phyloP scores from a whole-genome alignment of 148 eudicot genomes.

The Dysphania ambrosioides region DNA sequence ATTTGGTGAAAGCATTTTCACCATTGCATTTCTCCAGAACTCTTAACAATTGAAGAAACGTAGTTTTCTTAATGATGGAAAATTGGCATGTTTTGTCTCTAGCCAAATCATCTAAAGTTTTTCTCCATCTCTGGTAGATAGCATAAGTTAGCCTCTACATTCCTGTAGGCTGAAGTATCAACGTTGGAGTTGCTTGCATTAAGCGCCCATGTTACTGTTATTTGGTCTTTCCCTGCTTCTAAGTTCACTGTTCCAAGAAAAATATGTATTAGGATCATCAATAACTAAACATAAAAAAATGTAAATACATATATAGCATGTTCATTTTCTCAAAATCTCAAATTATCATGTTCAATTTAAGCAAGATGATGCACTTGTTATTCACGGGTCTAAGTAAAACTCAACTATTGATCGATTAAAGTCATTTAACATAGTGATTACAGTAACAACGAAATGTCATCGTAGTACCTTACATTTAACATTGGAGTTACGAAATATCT shows the following conservation, averaged over 20 bases:
- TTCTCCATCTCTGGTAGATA: conserved; percentile 71
- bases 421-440: too few relatives aligned
- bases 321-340: too few relatives aligned
- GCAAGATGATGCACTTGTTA: not conserved
- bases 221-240: conserved; percentile 41
- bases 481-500: too few relatives aligned
- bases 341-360: too few relatives aligned
- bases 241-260: conserved; percentile 22
- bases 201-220: conserved; percentile 53
- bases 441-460: too few relatives aligned
- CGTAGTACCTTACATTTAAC: too few relatives aligned
- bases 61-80: conserved; percentile 32
- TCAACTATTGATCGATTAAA: too few relatives aligned
- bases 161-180: conserved; percentile 47
- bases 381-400: not conserved
- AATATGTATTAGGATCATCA: not conserved
- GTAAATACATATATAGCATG: too few relatives aligned
- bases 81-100: conserved; percentile 82
- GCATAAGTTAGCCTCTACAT: conserved; percentile 59
- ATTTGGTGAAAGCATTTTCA: conserved; percentile 22
- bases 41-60: conserved; percentile 16
- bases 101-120: conserved; percentile 36
- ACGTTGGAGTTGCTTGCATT: conserved; percentile 22
- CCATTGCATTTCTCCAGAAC: not conserved
- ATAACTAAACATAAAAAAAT: too few relatives aligned